phyloP scores from a whole-genome alignment of 768 basidiomycete genomes.

The Porphyrellus cyaneotinctus region DNA sequence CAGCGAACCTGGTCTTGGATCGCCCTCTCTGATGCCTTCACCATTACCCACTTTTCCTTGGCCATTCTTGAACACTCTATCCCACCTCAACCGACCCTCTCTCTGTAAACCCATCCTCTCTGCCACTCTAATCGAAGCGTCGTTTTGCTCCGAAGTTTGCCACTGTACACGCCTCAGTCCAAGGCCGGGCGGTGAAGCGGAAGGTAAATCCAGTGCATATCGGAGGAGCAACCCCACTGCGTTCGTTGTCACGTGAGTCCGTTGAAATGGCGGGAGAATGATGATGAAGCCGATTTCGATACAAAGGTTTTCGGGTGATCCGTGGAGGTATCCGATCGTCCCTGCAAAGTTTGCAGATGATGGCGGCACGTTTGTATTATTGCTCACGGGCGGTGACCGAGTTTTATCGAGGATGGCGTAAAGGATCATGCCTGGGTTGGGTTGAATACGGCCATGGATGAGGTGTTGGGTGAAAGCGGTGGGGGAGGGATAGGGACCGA shows the following conservation, averaged over 20 bases:
- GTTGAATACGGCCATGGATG: conserved; percentile 34
- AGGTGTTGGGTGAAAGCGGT: conserved; percentile 35
- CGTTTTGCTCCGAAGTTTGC: conserved; percentile 50
- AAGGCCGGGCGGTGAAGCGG: conserved; percentile 36
- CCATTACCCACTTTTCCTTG: conserved; percentile 39
- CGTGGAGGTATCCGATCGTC: conserved; percentile 47
- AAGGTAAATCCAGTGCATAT: conserved; percentile 41
- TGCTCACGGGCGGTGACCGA: background rate
- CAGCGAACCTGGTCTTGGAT: conserved; percentile 17
- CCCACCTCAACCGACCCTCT: conserved; percentile 55
- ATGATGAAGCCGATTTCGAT: conserved; percentile 56
- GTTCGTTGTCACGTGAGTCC: conserved; percentile 60
- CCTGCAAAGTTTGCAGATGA: conserved; percentile 41
- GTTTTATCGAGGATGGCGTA: conserved; percentile 56
- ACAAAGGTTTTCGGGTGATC: conserved; percentile 37
- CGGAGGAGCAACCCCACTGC: conserved; percentile 48
- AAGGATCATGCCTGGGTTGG: conserved; percentile 34
- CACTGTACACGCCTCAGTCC: conserved; percentile 62
- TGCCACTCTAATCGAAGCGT: conserved; percentile 45
- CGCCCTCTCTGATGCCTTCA: conserved; percentile 26
- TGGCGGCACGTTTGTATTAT: background rate
- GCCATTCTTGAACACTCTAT: conserved; percentile 40
- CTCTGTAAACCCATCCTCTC: conserved; percentile 55
- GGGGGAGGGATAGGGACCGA: conserved; percentile 42
- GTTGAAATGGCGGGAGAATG: conserved; percentile 54